Base-by-base conservation (phyloP, 2,329 filamentous ascomycete genomes). In the Periconia macrospinosa region DNA sequence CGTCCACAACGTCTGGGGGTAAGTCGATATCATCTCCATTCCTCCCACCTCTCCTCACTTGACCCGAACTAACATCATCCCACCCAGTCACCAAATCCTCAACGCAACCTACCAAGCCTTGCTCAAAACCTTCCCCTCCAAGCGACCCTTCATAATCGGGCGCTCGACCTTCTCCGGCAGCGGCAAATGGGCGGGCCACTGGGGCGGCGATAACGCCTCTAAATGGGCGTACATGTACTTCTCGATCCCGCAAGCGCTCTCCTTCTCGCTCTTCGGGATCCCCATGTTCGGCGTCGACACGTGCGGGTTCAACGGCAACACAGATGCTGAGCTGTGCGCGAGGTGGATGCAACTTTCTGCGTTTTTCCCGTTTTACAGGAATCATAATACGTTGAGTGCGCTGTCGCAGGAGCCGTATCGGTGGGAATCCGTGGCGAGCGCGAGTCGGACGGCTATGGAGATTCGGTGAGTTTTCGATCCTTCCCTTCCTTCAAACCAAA, bases 111-210 rank as follows among this genome's bases (percentile, higher is more conserved):
- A 91, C 67, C 76, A 87, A 45, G 89, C 85, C 53, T 82, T 94
- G 30, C 76, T 87, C 2, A 70, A 78, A 2, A 78, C 90, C 17
- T 84, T 85, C 55, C 85, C 88, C 0, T 79, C 76, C 14, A 89
- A 89, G 70, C 85, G 91, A 0, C 91, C 91, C 0, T 90, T 95
- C 74, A 89, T 96, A 67, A 91, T 96, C 64, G 89, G 88, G 0
- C 86, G 91, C 15, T 90, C 87, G 40, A 94, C 90, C 1, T 94
- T 93, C 66, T 82, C 89, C 10, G 90, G 91, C 2, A 85, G 85
- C 0, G 91, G 91, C 1, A 85, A 84, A 69, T 88, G 83, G 76
- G 87, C 89, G 1, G 90, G 89, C 1, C 90, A 94, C 72, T 95
- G 90, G 90, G 89, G 90, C 30, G 89, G 72, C 27, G 77, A 93